Evolutionary conservation across 768 basidiomycete species (phyloP), one percentile per base, ranked within the genome.

Genomic region (Leccinum fibrillosum): DNA sequence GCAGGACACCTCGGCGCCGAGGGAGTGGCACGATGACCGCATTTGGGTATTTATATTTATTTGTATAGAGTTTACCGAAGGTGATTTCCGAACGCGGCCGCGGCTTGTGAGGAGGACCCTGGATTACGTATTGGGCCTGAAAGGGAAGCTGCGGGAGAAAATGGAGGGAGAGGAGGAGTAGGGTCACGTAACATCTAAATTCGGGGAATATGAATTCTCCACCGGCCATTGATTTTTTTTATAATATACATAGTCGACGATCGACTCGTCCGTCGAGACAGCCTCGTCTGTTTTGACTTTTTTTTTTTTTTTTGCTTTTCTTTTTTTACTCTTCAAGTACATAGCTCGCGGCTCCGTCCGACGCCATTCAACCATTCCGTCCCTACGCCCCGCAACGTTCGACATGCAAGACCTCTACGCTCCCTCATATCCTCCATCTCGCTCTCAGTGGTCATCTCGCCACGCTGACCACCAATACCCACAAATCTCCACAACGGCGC

Each of bases 391-490:
- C 44, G 73, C 74, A 62, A 72, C 75, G 67, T 73, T 72, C 70
- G 71, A 72, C 75, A 78, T 75, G 74, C 77, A 79, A 64, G 78
- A 78, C 74, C 74, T 79, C 76, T 79, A 75, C 69, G 76, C 78
- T 69, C 72, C 72, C 66, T 69, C 71, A 59, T 78, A 77, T 70
- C 66, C 64, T 23, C 60, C 62, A 0, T 59, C 66, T 10, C 86
- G 86, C 78, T 49, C 70, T 4, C 65, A 69, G 60, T 69, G 70
- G 74, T 62, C 71, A 26, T 62, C 71, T 28, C 68, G 65, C 64
- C 55, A 74, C 10, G 50, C 72, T 52, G 72, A 72, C 72, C 72
- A 69, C 68, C 57, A 56, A 54, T 70, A 66, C 71, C 70, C 71
- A 0, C 75, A 66, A 66, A 75, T 75, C 49, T 68, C 66, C 54